phyloP scores from a whole-genome alignment of 169 alveolate genomes.

The Perkinsus olseni region DNA sequence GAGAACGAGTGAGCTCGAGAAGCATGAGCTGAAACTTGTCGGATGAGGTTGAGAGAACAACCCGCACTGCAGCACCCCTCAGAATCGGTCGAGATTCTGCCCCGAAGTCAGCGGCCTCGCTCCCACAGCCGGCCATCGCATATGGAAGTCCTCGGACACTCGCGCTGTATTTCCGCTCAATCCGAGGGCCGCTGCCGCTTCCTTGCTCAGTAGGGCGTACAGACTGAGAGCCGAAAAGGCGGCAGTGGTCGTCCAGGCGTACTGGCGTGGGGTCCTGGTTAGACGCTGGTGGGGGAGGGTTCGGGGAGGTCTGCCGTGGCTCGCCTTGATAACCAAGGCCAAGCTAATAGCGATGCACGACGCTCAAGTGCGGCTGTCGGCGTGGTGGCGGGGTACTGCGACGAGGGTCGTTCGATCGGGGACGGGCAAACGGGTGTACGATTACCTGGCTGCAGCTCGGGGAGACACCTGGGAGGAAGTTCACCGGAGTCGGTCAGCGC shows the following conservation, averaged over 20 bases:
- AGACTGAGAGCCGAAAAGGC: not conserved
- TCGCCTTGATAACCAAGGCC: not conserved
- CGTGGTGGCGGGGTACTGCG: not conserved
- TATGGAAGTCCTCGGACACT: no score
- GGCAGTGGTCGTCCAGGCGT: not conserved
- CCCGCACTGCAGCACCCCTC: no score
- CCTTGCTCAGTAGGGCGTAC: not conserved
- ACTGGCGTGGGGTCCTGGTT: not conserved
- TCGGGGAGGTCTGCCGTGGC: not conserved
- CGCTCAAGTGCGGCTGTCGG: not conserved
- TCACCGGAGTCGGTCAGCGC: not conserved
- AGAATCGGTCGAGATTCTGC: no score
- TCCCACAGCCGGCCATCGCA: no score
- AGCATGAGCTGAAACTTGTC: no score
- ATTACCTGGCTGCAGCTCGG: not conserved
- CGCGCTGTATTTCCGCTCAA: no score
- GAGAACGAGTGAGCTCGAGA: no score
- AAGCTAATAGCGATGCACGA: not conserved
- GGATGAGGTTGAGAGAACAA: no score
- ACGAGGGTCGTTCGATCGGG: not conserved
- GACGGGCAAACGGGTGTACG: not conserved
- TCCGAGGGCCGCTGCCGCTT: no score
- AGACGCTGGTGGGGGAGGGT: not conserved
- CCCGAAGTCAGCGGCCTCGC: no score
- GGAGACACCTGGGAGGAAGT: not conserved